phyloP scores from a whole-genome alignment of 2,329 filamentous ascomycete genomes.

The Lanzia echinophila region DNA sequence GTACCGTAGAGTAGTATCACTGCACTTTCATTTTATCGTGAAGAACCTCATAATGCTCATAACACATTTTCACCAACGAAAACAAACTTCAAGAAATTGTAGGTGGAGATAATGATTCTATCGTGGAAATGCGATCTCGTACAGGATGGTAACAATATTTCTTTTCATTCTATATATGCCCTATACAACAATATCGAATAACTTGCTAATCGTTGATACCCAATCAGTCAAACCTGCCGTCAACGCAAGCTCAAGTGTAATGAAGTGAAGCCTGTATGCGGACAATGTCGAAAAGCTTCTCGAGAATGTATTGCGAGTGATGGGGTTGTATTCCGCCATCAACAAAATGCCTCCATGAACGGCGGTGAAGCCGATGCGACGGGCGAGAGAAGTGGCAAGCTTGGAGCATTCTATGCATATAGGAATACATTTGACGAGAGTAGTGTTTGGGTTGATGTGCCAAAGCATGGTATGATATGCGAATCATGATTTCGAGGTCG shows the following conservation, averaged over 20 bases:
- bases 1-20: too few relatives aligned
- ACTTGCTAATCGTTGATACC: conserved; percentile 10
- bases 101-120: conserved; percentile 6
- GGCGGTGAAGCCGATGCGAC: conserved; percentile 34
- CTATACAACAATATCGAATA: background rate
- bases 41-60: too few relatives aligned
- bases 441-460: conserved; percentile 56
- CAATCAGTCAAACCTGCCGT: conserved; percentile 46
- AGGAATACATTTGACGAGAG: conserved; percentile 57
- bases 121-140: conserved; percentile 31
- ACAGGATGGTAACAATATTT: conserved; percentile 29
- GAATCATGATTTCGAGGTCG: background rate
- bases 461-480: conserved; percentile 42
- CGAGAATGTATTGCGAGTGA: conserved; percentile 55
- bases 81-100: background rate
- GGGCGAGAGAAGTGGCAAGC: conserved; percentile 31
- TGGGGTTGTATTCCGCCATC: conserved; percentile 59
- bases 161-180: background rate
- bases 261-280: conserved; percentile 53
- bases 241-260: conserved; percentile 59
- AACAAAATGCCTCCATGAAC: conserved; percentile 65
- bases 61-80: too few relatives aligned
- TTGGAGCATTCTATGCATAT: conserved; percentile 59
- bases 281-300: conserved; percentile 51
- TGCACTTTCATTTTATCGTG: too few relatives aligned